Evolutionary conservation across 140 eudicot species (phyloP), one percentile per base, ranked within the genome.

Genomic region (Bidens hawaiensis): DNA sequence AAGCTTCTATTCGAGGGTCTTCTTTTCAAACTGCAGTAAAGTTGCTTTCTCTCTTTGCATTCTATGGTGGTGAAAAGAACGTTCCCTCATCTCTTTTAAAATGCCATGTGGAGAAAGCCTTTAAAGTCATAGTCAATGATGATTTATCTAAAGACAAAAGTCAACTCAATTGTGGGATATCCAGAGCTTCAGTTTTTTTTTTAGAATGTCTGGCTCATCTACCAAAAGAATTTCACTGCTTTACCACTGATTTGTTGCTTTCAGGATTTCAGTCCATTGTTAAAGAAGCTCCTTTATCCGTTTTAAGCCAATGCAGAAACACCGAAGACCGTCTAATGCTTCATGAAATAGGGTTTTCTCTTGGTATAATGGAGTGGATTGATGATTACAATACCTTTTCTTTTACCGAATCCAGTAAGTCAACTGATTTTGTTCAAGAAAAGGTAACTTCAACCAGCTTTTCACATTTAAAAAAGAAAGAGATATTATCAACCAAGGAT

Each of bases 351-450:
- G 98, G 98, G 14, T 63, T 85, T 42, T 74, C 85, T 60, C 87
- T 91, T 52, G 96, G 98, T 64, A 64, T 91, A 54, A 43, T 80
- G 75, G 98, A 91, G 59, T 91, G 98, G 98, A 76, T 87, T 30
- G 28, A 82, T 34, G 96, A 87, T 72, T 74, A 82, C 69, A 76
- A 73, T 25, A 28, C 76, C 24, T 75, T 76, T 51, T 53, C 61
- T 64, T 75, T 79, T 36, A 19, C 82, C 28, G 65, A 53, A 19
- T 60, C 48, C 30, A 11, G 34, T n/a, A 63, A 69, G 51, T 63
- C 76, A 21, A 55, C 60, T 49, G 60, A 56, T 10, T 48, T n/a
- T 62, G 33, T 62, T 62, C 49, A 64, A 45, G 54, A 21, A 71
- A 64, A 38, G 60, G 76, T 54, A 23, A 43, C 45, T 13, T 41